Evolutionary conservation across 768 basidiomycete species (phyloP).

Genomic region (Scleroderma bovista): DNA sequence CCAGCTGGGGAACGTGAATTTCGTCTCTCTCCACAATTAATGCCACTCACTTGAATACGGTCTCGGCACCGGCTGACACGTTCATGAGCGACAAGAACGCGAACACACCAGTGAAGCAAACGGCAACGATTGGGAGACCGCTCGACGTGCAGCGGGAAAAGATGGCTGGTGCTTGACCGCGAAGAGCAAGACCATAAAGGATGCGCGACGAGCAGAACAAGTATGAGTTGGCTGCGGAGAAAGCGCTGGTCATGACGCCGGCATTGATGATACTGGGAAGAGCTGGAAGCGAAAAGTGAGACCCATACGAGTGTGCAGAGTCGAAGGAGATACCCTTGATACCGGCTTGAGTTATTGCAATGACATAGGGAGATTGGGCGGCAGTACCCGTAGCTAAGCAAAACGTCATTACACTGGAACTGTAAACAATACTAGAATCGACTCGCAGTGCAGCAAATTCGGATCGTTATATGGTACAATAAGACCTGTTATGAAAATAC

Average conservation of each 20-base stretch:
- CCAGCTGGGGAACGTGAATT: slow-evolving; percentile 39
- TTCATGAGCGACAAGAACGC: slow-evolving; percentile 58
- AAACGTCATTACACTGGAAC: background rate
- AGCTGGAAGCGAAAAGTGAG: slow-evolving; percentile 23
- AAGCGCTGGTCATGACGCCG: slow-evolving; percentile 63
- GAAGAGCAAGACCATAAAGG: slow-evolving; percentile 39
- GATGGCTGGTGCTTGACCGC: slow-evolving; percentile 46
- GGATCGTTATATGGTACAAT: slow-evolving; percentile 64
- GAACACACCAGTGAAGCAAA: slow-evolving; percentile 33
- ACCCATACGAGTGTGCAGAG: background rate
- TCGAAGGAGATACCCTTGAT: slow-evolving; percentile 45
- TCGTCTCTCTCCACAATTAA: background rate
- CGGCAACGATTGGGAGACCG: slow-evolving; percentile 45
- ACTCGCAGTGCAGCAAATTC: slow-evolving; percentile 37
- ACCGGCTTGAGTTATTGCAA: slow-evolving; percentile 66
- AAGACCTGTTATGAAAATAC: slow-evolving; percentile 67
- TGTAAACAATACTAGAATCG: slow-evolving; percentile 1
- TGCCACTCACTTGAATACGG: slow-evolving; percentile 23
- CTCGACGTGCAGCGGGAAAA: slow-evolving; percentile 43
- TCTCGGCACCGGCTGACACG: slow-evolving; percentile 47
- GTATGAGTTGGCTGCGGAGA: slow-evolving; percentile 65
- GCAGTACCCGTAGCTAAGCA: slow-evolving; percentile 45
- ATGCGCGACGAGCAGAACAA: slow-evolving; percentile 47
- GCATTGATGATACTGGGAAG: slow-evolving; percentile 69
- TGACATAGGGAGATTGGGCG: slow-evolving; percentile 74